Evolutionary conservation across 2,329 filamentous ascomycete species (phyloP).

Genomic region (Aspergillus eucalypticola): DNA sequence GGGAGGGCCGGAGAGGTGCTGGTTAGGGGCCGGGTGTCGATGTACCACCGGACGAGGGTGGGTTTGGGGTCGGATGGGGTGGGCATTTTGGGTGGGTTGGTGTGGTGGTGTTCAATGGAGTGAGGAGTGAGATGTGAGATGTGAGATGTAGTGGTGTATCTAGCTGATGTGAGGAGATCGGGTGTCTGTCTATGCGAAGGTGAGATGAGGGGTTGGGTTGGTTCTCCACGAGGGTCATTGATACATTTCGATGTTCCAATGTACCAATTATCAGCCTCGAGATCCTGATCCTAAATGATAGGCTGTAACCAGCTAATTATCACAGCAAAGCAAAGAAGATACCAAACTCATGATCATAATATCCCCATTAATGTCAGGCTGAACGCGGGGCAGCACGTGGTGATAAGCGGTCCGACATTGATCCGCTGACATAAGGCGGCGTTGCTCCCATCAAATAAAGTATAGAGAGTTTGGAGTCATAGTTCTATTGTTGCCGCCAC

Average conservation of each 20-base stretch:
- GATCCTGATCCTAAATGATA: too few species aligned
- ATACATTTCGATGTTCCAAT: too few species aligned
- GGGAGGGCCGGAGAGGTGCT: constrained; percentile 35
- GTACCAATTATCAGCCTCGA: too few species aligned
- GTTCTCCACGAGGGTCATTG: too few species aligned
- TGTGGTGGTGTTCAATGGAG: not conserved
- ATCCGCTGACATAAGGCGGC: constrained; percentile 10
- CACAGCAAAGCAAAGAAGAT: too few species aligned
- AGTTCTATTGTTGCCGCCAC: not conserved
- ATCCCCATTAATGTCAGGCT: not conserved
- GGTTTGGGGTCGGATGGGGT: not conserved
- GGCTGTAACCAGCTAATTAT: too few species aligned
- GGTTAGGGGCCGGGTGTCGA: constrained; percentile 43
- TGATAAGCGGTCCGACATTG: constrained; percentile 22
- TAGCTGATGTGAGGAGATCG: not conserved
- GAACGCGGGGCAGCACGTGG: constrained; percentile 24
- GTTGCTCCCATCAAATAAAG: not conserved
- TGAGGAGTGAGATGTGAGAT: not conserved
- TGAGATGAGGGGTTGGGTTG: too few species aligned
- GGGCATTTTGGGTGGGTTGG: not conserved
- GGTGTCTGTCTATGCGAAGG: too few species aligned
- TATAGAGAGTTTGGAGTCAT: not conserved
- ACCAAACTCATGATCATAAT: too few species aligned
- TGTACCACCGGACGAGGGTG: constrained; percentile 45
- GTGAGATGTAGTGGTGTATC: not conserved